phyloP scores from a whole-genome alignment of 306 rosid genomes.

The Senna siamea region DNA sequence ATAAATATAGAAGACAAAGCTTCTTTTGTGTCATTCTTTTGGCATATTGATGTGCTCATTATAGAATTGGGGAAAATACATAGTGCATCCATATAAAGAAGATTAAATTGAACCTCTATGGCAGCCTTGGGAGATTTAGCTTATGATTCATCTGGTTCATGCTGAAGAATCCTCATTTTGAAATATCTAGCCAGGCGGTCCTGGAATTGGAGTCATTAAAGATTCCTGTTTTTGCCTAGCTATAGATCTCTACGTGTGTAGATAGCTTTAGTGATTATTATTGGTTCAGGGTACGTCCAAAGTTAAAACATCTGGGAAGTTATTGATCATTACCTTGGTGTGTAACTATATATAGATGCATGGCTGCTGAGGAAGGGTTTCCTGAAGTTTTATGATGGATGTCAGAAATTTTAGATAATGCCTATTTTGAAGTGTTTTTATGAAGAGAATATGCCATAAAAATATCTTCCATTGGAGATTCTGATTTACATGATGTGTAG shows the following conservation, averaged over 20 bases:
- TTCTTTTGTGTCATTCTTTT: slow-evolving; percentile 9
- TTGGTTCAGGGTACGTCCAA: background rate
- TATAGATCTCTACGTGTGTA: background rate
- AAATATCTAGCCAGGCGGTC: background rate
- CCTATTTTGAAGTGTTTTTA: background rate
- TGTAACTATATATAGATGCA: background rate
- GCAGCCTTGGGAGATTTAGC: background rate
- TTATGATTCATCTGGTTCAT: background rate
- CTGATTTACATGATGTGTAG: background rate
- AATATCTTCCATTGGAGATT: background rate
- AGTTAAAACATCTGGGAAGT: background rate
- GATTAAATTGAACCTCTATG: background rate
- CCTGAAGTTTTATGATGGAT: background rate
- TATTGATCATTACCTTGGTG: background rate
- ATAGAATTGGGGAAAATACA: background rate
- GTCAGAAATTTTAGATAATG: background rate
- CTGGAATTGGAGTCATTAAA: background rate
- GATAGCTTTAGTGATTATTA: background rate
- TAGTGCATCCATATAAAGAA: background rate
- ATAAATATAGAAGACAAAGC: slow-evolving; percentile 1
- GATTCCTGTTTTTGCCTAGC: background rate
- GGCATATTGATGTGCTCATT: background rate
- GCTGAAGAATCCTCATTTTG: background rate
- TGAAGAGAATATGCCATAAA: background rate
- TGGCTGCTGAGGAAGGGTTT: background rate